Base-by-base conservation (phyloP, 1,284 basidiomycete species). In the Malassezia pachydermatis region DNA sequence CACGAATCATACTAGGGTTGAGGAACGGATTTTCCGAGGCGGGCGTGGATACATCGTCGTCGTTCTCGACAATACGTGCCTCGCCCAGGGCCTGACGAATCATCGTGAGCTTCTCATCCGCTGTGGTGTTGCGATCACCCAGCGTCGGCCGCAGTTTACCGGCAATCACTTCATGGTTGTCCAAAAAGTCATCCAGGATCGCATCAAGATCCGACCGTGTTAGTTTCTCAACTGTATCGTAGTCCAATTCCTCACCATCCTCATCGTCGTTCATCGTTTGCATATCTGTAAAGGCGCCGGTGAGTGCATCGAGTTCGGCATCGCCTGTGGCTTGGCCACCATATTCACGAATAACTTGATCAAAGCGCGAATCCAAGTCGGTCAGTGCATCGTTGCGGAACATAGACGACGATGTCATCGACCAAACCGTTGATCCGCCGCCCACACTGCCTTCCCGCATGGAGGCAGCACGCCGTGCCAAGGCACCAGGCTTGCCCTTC, bases 401-500 rank as follows among this genome's bases (percentile, higher is more conserved):
- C 85, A 98, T 89, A 20, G 88, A 88, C 3, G 88, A 90, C 62
- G 86, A 89, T 66, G 84, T 92, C 92, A 99, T 96, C 20, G 58
- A 61, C 62, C 65, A 70, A 11, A 63, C 61, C 9, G 66, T 64
- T 24, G 60, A 57, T 14, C 64, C 62, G 20, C 67, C 63, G 25
- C 60, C 58, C 4, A 60, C 60, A 19, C 60, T 61, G 2, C 58
- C 58, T 4, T 59, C 64, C 33, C 59, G 54, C 25, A 56, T 67
- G 38, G 54, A 57, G 5, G 63, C 63, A 2, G 65, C 67, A 22
- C 62, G 48, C 7, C 65, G 56, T 0, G 67, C 67, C 6, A 66
- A 56, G 3, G 62, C 62, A 17, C 67, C 67, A 2, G 67, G 63
- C 25, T 54, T 50, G 27, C 59, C 58, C 30, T 59, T 60, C 20